phyloP scores from a whole-genome alignment of 2,329 filamentous ascomycete genomes.

The Neonectria punicea region DNA sequence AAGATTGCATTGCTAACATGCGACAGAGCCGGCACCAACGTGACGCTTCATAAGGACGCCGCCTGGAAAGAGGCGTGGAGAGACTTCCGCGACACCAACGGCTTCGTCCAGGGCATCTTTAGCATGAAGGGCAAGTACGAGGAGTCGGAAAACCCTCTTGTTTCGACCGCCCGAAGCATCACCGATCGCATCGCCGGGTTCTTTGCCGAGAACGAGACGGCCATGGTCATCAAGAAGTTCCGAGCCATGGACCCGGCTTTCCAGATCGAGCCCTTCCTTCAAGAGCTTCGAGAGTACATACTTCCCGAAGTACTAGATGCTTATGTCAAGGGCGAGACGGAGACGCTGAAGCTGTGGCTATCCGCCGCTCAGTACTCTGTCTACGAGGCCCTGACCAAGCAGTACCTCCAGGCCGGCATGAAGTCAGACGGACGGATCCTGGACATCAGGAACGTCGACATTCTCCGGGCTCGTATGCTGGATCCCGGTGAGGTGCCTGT shows the following conservation, averaged over 20 bases:
- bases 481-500: slow-evolving; percentile 91
- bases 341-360: slow-evolving; percentile 93
- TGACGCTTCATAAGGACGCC: slow-evolving; percentile 96
- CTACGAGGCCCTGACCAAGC: slow-evolving; percentile 95
- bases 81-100: slow-evolving; percentile 91
- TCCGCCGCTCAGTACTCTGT: slow-evolving; percentile 96
- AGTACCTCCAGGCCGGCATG: slow-evolving; percentile 92
- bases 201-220: slow-evolving; percentile 98
- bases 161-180: slow-evolving; percentile 92
- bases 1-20: slow-evolving; percentile 44
- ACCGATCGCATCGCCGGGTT: slow-evolving; percentile 93
- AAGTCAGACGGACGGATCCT: slow-evolving; percentile 95
- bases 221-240: slow-evolving; percentile 98
- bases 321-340: slow-evolving; percentile 95
- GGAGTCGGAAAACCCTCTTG: slow-evolving; percentile 96
- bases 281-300: slow-evolving; percentile 97
- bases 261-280: slow-evolving; percentile 93
- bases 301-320: slow-evolving; percentile 96
- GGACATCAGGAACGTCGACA: slow-evolving; percentile 94
- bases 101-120: slow-evolving; percentile 88
- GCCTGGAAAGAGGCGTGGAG: slow-evolving; percentile 99
- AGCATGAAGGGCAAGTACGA: slow-evolving; percentile 88
- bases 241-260: slow-evolving; percentile 94
- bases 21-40: slow-evolving; percentile 86
- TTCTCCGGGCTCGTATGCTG: slow-evolving; percentile 80